Evolutionary conservation across 1,139 yeast species (phyloP), one percentile per base, ranked within the genome.

Genomic region (Spathaspora sp.): DNA sequence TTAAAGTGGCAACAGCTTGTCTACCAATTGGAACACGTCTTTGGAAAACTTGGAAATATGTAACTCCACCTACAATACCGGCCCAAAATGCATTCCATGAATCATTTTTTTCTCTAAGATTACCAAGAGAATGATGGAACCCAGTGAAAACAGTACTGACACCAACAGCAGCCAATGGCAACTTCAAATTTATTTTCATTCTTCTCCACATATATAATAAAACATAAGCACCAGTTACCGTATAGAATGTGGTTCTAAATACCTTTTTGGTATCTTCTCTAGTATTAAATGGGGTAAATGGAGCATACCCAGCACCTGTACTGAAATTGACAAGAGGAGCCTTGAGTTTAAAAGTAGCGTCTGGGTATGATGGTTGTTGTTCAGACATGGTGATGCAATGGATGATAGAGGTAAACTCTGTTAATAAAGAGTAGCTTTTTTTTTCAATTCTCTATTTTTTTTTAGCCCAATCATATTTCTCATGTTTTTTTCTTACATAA

Each of bases 81-180:
- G 70, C 79, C 70, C 74, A 67, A 56, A 74, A 72, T 10, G 72
- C 68, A 61, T 74, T 74, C 80, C 80, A 74, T 40, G 74, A 77
- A 59, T 74, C 80, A 55, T 73, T 73, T 59, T 65, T 72, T 56
- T 74, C 78, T 64, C 80, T 69, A 55, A 74, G 63, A 58, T 74
- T 74, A 50, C 78, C 66, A 43, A 70, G 51, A 34, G 69, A 61
- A 26, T 76, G 72, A 43, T 48, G 50, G 24, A 52, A 47, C 34
- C 54, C 56, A 58, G 66, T 72, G 43, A 72, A 56, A 43, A 71
- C 76, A 41, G 76, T 70, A 41, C 76, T 72, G 45, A 74, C 68
- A 47, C 73, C 70, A 43, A 73, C 64, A 9, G 65, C 70, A 8
- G 74, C 63, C 44, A 72, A 54, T 15, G 80, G 80, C 48, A 72